A percentile compares a stretch with the other conserved stretches of the same genome.
phyloP scores from a whole-genome alignment of 75 land plant genomes.

The Pinus taeda region DNA sequence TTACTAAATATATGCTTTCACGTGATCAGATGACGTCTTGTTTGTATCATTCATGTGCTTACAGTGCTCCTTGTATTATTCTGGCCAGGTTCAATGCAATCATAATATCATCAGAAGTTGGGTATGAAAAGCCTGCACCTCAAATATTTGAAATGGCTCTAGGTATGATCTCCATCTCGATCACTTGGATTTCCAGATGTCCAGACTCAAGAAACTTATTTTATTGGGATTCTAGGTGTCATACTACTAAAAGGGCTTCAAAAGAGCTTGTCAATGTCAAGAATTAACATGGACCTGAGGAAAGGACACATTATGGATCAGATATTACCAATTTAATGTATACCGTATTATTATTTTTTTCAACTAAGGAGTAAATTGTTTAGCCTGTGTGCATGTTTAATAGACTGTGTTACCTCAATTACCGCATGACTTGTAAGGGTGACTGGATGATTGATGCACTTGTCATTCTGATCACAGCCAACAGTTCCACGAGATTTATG shows the following conservation, averaged over 20 bases:
- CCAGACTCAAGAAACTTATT: neutral
- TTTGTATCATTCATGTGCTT: neutral
- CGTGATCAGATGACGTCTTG: neutral
- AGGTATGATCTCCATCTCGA: constrained; percentile 20
- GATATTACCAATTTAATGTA: too few species aligned
- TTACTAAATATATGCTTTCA: neutral
- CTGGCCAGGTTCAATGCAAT: constrained; percentile 86
- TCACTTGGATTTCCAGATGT: neutral
- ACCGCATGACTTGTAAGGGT: too few species aligned
- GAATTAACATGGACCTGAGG: too few species aligned
- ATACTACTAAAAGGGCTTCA: neutral
- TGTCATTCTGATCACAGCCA: too few species aligned
- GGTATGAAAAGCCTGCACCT: constrained; percentile 85
- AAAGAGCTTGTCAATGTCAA: neutral
- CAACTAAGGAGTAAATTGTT: too few species aligned
- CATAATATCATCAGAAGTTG: constrained; percentile 87
- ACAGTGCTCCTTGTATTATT: neutral
- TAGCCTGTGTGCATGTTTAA: too few species aligned
- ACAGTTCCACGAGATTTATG: too few species aligned
- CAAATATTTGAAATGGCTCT: constrained; percentile 80
- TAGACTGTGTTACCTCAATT: too few species aligned
- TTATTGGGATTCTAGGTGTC: neutral
- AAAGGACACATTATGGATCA: too few species aligned
- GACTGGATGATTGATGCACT: too few species aligned
- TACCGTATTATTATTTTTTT: too few species aligned